These are phyloP conservation scores for Hypoxylon perforatum DNA, from an alignment of 495 filamentous ascomycete species.

Conservation along the genomic window DNA sequence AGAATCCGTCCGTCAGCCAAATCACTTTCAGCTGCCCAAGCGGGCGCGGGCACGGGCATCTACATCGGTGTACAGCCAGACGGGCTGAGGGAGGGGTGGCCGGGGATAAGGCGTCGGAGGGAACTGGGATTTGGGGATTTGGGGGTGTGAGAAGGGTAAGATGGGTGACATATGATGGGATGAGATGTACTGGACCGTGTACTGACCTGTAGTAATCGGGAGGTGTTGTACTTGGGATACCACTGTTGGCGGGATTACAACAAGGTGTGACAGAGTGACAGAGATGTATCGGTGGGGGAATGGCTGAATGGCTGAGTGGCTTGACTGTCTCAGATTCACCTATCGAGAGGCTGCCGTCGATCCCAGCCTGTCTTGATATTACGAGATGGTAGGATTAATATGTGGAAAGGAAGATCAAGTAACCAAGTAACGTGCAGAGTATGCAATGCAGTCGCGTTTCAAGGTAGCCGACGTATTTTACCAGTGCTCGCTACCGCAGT, in stretches of 20 bases:
- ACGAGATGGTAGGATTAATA: conserved; percentile 39
- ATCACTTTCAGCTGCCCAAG: conserved; percentile 36
- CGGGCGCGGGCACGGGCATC: conserved; percentile 15
- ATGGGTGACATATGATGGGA: conserved; percentile 14
- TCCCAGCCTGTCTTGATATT: conserved; percentile 31
- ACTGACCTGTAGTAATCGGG: conserved; percentile 17
- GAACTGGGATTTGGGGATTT: conserved; percentile 13
- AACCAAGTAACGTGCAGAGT: conserved; percentile 40
- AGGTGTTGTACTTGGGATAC: conserved; percentile 33
- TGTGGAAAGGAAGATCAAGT: conserved; percentile 35
- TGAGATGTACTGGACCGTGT: conserved; percentile 16
- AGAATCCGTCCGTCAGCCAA: conserved; percentile 34
- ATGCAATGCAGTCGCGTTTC: conserved; percentile 34
- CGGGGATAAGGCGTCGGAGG: conserved; percentile 39
- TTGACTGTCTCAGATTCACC: conserved; percentile 34
- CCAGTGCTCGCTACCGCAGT: conserved; percentile 20
- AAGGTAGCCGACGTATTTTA: conserved; percentile 10
- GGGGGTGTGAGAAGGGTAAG: conserved; percentile 21
- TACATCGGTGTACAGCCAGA: conserved; percentile 38
- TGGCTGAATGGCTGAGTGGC: conserved; percentile 36
- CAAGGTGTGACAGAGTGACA: conserved; percentile 13
- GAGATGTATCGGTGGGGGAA: conserved; percentile 33
- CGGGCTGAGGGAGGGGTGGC: conserved; percentile 20
- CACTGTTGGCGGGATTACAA: conserved; percentile 5
- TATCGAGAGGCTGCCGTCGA: conserved; percentile 24